phyloP scores from a whole-genome alignment of 352 stramenopile genomes.

The Pythium utonaiense region DNA sequence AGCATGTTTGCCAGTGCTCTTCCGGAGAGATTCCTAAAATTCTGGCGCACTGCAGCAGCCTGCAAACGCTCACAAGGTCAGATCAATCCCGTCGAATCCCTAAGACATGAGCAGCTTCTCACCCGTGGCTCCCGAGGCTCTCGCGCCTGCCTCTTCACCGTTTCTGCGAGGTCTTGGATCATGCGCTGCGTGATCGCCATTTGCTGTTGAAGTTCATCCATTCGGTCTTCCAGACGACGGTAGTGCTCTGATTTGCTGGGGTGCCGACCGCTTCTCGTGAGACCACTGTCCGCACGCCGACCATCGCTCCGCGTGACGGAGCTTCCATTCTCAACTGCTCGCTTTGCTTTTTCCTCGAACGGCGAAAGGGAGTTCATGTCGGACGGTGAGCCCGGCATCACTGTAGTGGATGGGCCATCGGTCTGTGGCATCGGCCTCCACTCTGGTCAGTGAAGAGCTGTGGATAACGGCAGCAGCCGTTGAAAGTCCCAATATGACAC shows the following conservation, averaged over 20 bases:
- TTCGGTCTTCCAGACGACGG: conserved; percentile 40
- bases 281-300: neutral
- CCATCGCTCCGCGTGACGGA: neutral
- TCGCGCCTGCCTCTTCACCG: conserved; percentile 39
- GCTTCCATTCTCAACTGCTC: neutral
- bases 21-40: conserved; percentile 7
- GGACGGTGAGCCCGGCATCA: neutral
- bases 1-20: neutral
- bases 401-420: neutral
- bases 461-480: neutral
- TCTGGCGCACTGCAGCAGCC: conserved; percentile 5
- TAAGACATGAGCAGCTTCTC: neutral
- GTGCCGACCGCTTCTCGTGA: neutral
- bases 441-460: neutral
- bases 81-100: neutral
- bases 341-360: neutral
- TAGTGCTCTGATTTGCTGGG: conserved; percentile 8
- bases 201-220: conserved; percentile 46
- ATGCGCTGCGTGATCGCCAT: conserved; percentile 41
- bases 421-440: neutral
- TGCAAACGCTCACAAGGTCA: neutral
- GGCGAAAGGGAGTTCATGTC: neutral
- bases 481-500: too few species aligned
- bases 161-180: conserved; percentile 41
- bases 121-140: neutral